Base-by-base conservation (phyloP, 2,329 filamentous ascomycete species). In the Fusarium tupiense region DNA sequence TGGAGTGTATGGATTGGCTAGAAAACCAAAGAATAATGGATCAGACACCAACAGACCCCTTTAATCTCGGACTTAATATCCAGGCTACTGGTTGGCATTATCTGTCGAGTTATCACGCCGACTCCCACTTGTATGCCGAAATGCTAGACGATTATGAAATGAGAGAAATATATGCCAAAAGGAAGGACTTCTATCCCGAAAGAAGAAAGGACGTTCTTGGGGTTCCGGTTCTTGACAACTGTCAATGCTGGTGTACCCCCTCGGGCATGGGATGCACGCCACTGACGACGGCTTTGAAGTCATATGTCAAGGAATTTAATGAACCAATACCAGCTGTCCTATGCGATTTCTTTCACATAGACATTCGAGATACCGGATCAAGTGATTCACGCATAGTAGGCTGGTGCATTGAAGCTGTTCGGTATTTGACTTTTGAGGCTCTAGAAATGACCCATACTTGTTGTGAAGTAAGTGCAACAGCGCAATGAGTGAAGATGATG, bases 321-420 rank as follows among this genome's bases (percentile, higher is more conserved):
- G 6, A 29, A 29, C 26, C 26, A 29, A 7, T 6, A 29, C 6
- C 6, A 6, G 0, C 0, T 1, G 1, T 6, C 8, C 3, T 20
- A 20, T 47, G 44, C 3, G 0, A 8, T 0, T 16, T 47, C 0
- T 16, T 47, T 8, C 46, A 47, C 6, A 22, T 0, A 16, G 26
- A 0, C 4, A 11, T 49, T 12, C 20, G 4, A n/a, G 14, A 49
- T 16, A 17, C 14, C 3, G 3, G 0, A 6, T 6, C 6, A 4
- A 11, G 20, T 17, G 26, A 0, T 0, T 6, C 20, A 4, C 0
- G 0, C 9, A 22, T 12, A 17, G 1, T 6, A 12, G 26, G 0
- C 20, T 6, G 26, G 26, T 49, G 46, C 4, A 6, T 8, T 2
- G 26, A 49, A 31, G 4, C 12, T 8, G 0, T 49, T 4, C 46